Evolutionary conservation across 768 basidiomycete genomes (phyloP).

Genomic region (Trametes punicea): DNA sequence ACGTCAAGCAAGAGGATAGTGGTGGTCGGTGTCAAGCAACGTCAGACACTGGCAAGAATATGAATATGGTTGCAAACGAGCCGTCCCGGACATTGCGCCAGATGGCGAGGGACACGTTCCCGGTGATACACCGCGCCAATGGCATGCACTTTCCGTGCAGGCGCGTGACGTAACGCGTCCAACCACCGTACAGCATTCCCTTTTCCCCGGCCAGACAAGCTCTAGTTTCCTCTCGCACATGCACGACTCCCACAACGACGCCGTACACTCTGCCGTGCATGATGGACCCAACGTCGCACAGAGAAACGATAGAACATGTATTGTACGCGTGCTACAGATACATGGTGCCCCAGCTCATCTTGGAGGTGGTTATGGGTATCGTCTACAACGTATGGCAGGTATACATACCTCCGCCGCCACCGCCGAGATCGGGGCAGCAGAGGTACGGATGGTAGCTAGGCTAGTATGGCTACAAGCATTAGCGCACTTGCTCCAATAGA

Average conservation of each 20-base stretch:
- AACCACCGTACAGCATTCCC: too few relatives aligned
- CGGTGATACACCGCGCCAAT: neutral
- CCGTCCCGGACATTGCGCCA: neutral
- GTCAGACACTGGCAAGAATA: neutral
- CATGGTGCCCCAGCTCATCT: neutral
- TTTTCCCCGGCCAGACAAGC: too few relatives aligned
- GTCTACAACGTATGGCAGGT: slow-evolving; percentile 8
- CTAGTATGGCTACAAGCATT: slow-evolving; percentile 17
- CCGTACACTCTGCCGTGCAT: too few relatives aligned
- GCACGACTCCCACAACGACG: too few relatives aligned
- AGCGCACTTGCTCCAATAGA: slow-evolving; percentile 8
- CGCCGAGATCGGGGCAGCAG: neutral
- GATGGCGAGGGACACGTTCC: neutral
- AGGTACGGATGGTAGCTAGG: neutral
- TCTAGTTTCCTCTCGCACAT: too few relatives aligned
- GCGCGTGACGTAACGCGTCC: slow-evolving; percentile 18
- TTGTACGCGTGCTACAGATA: slow-evolving; percentile 13
- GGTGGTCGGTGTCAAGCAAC: neutral
- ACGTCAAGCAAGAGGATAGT: neutral
- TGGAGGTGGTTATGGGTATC: neutral
- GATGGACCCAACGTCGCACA: too few relatives aligned
- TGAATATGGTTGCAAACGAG: too few relatives aligned
- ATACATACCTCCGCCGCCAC: neutral
- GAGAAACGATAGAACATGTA: slow-evolving; percentile 8
- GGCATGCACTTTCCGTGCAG: neutral